phyloP scores from a whole-genome alignment of 164 flowering plant genomes.

The Hamamelis virginiana region DNA sequence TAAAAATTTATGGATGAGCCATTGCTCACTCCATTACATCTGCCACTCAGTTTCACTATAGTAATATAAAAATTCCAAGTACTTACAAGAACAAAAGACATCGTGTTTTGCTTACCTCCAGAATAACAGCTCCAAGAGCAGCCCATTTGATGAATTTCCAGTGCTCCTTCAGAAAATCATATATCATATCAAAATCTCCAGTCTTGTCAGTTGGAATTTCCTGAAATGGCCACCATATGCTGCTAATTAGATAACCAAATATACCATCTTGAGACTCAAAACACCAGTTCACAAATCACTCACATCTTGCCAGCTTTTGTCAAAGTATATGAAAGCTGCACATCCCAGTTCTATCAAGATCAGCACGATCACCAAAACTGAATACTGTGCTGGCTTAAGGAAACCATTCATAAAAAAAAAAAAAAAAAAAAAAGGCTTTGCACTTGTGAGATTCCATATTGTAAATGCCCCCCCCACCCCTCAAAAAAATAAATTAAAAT shows the following conservation, averaged over 20 bases:
- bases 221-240: constrained; percentile 31
- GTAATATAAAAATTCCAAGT: background rate
- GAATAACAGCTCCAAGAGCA: constrained; percentile 77
- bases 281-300: constrained; percentile 22
- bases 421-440: background rate
- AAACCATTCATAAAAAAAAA: constrained; percentile 21
- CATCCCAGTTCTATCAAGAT: constrained; percentile 76
- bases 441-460: background rate
- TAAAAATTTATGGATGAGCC: background rate
- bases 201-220: constrained; percentile 76
- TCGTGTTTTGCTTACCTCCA: constrained; percentile 54
- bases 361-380: constrained; percentile 66
- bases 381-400: constrained; percentile 70
- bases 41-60: background rate
- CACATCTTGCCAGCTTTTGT: constrained; percentile 84
- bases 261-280: background rate
- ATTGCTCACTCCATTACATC: background rate
- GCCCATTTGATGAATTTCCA: constrained; percentile 89
- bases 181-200: constrained; percentile 79
- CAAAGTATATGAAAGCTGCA: constrained; percentile 92
- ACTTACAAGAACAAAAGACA: background rate
- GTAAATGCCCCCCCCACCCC: background rate
- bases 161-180: constrained; percentile 65
- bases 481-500: background rate
- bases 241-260: constrained; percentile 11